A percentile compares a stretch with the other conserved stretches of the same genome.
phyloP scores from a whole-genome alignment of 2,329 filamentous ascomycete genomes.

The Neonectria coccinea region DNA sequence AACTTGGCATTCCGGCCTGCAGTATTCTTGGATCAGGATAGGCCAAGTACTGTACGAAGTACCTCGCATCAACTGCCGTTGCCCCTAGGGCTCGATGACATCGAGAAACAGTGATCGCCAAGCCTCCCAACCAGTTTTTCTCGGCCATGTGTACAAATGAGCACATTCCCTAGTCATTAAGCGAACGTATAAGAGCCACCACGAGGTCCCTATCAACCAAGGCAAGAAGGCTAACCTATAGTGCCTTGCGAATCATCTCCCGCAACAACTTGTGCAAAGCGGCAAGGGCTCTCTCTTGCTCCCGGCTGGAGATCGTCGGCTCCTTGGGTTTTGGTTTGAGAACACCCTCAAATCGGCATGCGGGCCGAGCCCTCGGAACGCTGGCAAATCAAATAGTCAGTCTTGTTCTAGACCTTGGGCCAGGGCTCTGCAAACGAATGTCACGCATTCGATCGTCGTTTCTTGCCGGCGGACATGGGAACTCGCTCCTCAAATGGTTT shows the following conservation, averaged over 20 bases:
- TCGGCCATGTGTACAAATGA: constrained; percentile 9
- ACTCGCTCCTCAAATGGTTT: neutral
- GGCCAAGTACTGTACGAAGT: constrained; percentile 1
- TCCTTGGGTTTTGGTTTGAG: constrained; percentile 4
- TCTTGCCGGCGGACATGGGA: neutral
- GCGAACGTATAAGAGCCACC: constrained; percentile 21
- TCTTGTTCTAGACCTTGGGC: neutral
- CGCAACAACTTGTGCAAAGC: constrained; percentile 5
- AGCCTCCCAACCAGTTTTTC: constrained; percentile 1
- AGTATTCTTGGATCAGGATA: neutral
- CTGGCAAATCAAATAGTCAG: neutral
- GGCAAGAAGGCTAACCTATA: constrained; percentile 7
- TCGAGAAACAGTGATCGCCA: constrained; percentile 18
- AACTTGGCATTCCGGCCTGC: constrained; percentile 7
- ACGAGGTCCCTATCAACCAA: constrained; percentile 7
- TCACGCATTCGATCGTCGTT: constrained; percentile 1
- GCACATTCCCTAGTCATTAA: constrained; percentile 11
- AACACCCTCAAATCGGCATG: constrained; percentile 1
- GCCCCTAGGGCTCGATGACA: constrained; percentile 6
- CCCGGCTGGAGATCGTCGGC: constrained; percentile 4
- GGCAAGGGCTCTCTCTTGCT: constrained; percentile 6
- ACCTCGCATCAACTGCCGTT: constrained; percentile 16
- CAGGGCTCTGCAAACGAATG: neutral
- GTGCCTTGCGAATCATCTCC: constrained; percentile 15
- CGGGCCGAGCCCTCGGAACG: constrained; percentile 10